Evolutionary conservation across 495 filamentous ascomycete species (phyloP).

Genomic region (Ascobolus immersus): DNA sequence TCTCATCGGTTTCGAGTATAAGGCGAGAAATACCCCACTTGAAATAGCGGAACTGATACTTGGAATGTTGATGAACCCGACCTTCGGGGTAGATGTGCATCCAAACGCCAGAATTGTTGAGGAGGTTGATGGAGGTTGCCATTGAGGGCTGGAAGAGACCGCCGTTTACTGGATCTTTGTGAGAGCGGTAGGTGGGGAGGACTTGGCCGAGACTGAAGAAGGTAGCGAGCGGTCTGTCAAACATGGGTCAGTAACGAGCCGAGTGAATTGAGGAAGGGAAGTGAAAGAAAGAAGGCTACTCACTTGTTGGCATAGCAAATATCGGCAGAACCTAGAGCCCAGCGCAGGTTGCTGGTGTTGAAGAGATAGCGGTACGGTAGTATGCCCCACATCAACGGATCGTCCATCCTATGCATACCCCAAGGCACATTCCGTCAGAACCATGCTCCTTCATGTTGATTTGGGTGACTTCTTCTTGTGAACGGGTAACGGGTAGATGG

Average conservation of each 20-base stretch:
- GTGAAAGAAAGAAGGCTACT: conserved; percentile 28
- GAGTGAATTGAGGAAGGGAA: not conserved
- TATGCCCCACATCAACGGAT: conserved; percentile 77
- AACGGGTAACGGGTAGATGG: too few relatives aligned
- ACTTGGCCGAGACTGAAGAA: conserved; percentile 80
- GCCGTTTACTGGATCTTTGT: conserved; percentile 36
- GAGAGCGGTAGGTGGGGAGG: conserved; percentile 58
- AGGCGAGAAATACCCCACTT: conserved; percentile 84
- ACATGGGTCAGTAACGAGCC: conserved; percentile 1
- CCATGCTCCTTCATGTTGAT: too few relatives aligned
- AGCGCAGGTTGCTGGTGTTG: conserved; percentile 48
- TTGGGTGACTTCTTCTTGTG: too few relatives aligned
- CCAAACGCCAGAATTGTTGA: conserved; percentile 34
- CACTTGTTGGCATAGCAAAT: conserved; percentile 74
- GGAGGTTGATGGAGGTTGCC: conserved; percentile 57
- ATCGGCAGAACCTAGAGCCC: conserved; percentile 74
- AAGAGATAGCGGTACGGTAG: conserved; percentile 46
- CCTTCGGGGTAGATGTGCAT: conserved; percentile 93
- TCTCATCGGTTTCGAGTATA: conserved; percentile 62
- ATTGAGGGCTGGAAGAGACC: conserved; percentile 75
- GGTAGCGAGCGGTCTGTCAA: conserved; percentile 17
- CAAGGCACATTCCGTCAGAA: too few relatives aligned
- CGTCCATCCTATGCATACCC: conserved; percentile 69
- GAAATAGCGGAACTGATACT: conserved; percentile 72
- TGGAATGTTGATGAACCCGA: conserved; percentile 64